Percentiles rank a stretch among this genome's conserved stretches.
phyloP scores from a whole-genome alignment of 1,139 yeast genomes.

The Candida buenavistaensis region DNA sequence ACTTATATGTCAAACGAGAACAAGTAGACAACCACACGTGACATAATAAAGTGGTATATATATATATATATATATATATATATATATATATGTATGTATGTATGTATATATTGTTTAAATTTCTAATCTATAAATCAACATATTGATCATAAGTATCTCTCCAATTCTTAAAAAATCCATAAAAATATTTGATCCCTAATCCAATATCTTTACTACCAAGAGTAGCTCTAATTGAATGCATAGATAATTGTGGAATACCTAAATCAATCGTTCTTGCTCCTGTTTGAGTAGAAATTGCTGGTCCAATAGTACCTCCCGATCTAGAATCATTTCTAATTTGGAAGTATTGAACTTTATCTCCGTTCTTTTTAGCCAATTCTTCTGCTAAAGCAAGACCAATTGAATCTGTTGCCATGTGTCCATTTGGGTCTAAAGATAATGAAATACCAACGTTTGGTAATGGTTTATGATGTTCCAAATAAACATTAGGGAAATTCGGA shows the following conservation, averaged over 20 bases:
- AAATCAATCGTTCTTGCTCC: constrained; percentile 49
- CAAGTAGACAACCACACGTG: too few species aligned
- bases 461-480: constrained; percentile 41
- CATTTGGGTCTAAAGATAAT: constrained; percentile 41
- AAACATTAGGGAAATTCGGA: constrained; percentile 41
- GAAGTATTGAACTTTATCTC: constrained; percentile 36
- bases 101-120: too few species aligned
- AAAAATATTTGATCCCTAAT: constrained; percentile 39
- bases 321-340: constrained; percentile 46
- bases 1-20: too few species aligned
- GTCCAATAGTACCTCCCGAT: constrained; percentile 51
- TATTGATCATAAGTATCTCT: constrained; percentile 26
- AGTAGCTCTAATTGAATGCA: constrained; percentile 48
- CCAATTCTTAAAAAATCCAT: constrained; percentile 41
- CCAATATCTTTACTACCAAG: constrained; percentile 46
- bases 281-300: constrained; percentile 35
- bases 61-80: too few species aligned
- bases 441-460: constrained; percentile 44
- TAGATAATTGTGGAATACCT: constrained; percentile 46
- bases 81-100: too few species aligned
- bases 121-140: constrained; percentile 20
- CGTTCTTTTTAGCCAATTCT: constrained; percentile 29
- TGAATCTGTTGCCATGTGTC: constrained; percentile 46
- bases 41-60: too few species aligned
- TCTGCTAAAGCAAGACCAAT: constrained; percentile 35